A percentile compares a stretch with the other conserved stretches of the same genome.
These are phyloP conservation scores for carrot (Daucus carota) DNA, from an alignment of 129 eudicot genomes.

Conservation along the genomic window DNA sequence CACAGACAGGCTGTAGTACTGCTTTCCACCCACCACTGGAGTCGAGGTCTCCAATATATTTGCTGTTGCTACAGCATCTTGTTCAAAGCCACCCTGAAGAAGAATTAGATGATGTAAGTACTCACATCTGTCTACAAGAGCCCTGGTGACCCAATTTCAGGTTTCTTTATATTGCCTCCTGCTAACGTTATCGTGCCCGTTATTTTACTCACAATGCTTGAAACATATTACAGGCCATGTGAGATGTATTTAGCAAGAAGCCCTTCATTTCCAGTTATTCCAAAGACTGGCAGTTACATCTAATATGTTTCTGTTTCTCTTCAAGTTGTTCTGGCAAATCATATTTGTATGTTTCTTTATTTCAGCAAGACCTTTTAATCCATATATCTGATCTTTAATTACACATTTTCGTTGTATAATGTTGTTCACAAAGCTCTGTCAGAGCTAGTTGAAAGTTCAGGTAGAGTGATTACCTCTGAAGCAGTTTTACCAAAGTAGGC, in stretches of 20 bases:
- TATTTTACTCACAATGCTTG: neutral
- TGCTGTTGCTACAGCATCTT: constrained; percentile 85
- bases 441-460: neutral
- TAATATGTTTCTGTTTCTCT: neutral
- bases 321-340: neutral
- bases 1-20: constrained; percentile 66
- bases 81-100: constrained; percentile 90
- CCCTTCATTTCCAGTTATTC: neutral
- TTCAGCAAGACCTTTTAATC: neutral
- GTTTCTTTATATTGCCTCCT: neutral
- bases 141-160: neutral
- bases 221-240: neutral
- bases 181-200: neutral
- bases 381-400: neutral
- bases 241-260: neutral
- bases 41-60: constrained; percentile 73
- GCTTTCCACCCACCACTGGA: constrained; percentile 50
- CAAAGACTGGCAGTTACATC: too few species aligned
- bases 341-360: neutral
- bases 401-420: neutral
- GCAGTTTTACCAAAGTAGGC: constrained; percentile 90
- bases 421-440: neutral
- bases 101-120: neutral
- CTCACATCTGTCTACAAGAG: neutral
- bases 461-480: constrained; percentile 60